Percentiles rank a stretch among this genome's conserved stretches.
phyloP scores from a whole-genome alignment of 225 moss, liverwort and hornwort genomes.

The Thuidium tamariscinum region DNA sequence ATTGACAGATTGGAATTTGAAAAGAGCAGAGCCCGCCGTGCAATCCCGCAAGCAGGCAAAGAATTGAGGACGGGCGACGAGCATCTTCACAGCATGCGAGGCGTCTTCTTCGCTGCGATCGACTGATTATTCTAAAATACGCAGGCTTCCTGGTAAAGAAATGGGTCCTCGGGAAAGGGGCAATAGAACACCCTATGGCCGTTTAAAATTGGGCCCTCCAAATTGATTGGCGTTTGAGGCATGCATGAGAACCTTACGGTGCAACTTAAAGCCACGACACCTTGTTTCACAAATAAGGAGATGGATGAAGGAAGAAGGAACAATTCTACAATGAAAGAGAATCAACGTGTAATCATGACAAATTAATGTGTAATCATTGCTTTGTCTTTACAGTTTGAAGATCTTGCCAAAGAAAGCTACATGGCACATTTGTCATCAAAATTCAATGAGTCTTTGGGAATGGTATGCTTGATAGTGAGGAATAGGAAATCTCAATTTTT shows the following conservation, averaged over 20 bases:
- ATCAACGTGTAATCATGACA: too few relatives aligned
- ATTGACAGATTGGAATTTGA: not conserved
- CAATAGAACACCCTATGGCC: not conserved
- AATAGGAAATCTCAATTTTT: not conserved
- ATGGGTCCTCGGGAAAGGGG: not conserved
- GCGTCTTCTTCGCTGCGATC: not conserved
- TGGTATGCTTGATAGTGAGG: not conserved
- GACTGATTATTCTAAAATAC: not conserved
- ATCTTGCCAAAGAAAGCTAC: rapidly evolving
- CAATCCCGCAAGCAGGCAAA: not conserved
- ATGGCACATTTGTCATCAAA: not conserved
- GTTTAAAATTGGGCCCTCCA: not conserved
- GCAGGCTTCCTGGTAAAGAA: not conserved
- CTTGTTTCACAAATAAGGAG: not conserved
- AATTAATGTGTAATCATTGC: too few relatives aligned
- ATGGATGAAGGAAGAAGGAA: not conserved
- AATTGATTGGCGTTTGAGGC: not conserved
- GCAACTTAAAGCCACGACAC: not conserved
- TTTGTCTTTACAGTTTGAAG: not conserved
- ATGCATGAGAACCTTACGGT: not conserved
- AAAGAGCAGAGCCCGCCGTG: not conserved
- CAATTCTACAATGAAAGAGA: not conserved
- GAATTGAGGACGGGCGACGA: not conserved
- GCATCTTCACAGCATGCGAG: not conserved
- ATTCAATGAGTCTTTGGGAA: rapidly evolving